Percentiles rank a stretch among this genome's conserved stretches.
These are phyloP conservation scores for Trametes gibbosa DNA, from an alignment of 768 basidiomycete genomes.

Conservation along the genomic window DNA sequence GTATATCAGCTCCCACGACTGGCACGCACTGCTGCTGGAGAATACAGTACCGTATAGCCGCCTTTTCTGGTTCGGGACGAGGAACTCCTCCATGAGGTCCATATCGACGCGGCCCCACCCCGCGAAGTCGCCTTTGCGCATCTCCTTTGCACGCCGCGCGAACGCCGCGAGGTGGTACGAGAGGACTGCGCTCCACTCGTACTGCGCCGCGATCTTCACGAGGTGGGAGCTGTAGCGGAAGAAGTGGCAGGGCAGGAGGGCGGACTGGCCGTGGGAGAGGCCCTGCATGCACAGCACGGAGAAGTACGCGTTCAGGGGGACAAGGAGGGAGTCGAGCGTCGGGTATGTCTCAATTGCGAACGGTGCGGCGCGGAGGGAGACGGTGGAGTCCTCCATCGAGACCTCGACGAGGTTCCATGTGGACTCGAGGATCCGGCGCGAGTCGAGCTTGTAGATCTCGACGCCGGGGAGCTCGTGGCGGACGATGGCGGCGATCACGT, in stretches of 20 bases:
- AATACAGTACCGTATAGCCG: conserved; percentile 21
- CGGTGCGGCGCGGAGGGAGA: conserved; percentile 21
- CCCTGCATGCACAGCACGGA: conserved; percentile 28
- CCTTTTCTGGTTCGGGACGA: conserved; percentile 26
- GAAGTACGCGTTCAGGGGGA: conserved; percentile 31
- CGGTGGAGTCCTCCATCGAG: conserved; percentile 24
- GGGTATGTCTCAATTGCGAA: conserved; percentile 28
- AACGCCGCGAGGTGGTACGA: conserved; percentile 29
- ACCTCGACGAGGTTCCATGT: conserved; percentile 28
- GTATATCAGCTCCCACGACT: conserved; percentile 20
- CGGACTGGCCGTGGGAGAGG: conserved; percentile 23
- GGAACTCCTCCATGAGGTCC: conserved; percentile 31
- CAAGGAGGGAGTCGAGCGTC: conserved; percentile 28
- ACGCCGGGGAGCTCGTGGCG: conserved; percentile 25
- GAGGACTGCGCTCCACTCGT: conserved; percentile 30
- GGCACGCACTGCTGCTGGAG: background rate
- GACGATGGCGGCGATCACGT: conserved; percentile 22
- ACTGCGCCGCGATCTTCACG: conserved; percentile 28
- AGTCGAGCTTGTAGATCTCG: conserved; percentile 32
- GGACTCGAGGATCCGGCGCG: conserved; percentile 30
- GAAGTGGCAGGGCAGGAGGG: conserved; percentile 27
- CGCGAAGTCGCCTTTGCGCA: conserved; percentile 27
- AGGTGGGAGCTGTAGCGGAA: conserved; percentile 32
- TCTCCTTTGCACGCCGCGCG: conserved; percentile 28
- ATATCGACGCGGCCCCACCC: conserved; percentile 30